Base-by-base conservation (phyloP, 805 yeast species). In the Sporopachydermia quercuum region DNA sequence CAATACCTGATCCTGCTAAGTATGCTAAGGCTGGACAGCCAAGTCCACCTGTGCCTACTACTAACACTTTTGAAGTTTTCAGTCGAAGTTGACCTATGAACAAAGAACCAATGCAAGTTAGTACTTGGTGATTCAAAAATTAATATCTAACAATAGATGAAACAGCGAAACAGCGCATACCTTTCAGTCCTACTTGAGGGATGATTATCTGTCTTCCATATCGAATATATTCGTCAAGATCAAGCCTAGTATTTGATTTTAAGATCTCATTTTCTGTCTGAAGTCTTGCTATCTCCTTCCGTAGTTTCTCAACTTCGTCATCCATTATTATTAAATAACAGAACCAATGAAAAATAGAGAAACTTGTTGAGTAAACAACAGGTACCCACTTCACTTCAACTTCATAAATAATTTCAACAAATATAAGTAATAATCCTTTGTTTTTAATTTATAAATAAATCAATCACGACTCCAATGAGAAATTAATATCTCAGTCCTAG, bases 131-230 rank as follows among this genome's bases (percentile, higher is more conserved):
- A 6, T 4, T 27, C 13, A 16, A 14, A 14, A 16, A 5, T 17
- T n/a, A 38, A 13, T 11, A 37, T 37, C 11, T 15, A 5, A 11
- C 15, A 23, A 23, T 8, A n/a, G 30, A n/a, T 58, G 44, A 1
- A 66, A 54, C 5, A 23, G 30, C 30, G 30, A n/a, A 27, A 15
- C 11, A 8, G 5, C 19, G 34, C 47, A 8, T 36, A 35, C 65
- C 66, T 2, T 39, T 16, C 4, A 54, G 43, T 2, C 86, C 84
- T 39, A 86, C 64, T 42, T 74, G 80, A 2, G 94, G 91, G 2
- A 91, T 96, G 17, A 87, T 75, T 89, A 91, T 80, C 52, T 91
- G 98, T 40, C 99, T 69, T 3, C 99, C 97, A 57, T 91, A 91
- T 30, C 96, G 61, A 19, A 57, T 60, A 55, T 76, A 86, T 55